Evolutionary conservation across 176 grass and related monocot species (phyloP).

Genomic region (Carex pumila): DNA sequence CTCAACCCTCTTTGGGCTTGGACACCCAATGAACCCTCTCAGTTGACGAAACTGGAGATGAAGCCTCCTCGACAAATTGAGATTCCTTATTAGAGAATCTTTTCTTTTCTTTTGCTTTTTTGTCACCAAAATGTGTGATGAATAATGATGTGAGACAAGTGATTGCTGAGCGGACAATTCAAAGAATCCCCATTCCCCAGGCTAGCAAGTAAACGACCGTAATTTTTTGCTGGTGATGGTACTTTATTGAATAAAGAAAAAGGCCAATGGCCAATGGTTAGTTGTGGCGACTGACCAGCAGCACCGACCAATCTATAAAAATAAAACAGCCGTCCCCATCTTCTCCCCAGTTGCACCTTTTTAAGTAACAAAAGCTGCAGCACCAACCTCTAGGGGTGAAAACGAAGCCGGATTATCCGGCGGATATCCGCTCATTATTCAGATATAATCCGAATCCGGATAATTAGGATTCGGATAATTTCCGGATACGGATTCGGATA

Average conservation of each 20-base stretch:
- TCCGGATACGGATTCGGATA: no score
- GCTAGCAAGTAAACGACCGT: background rate
- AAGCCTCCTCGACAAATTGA: background rate
- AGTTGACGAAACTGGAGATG: background rate
- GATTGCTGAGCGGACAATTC: background rate
- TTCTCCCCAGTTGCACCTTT: constrained; percentile 18
- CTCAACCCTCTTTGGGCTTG: background rate
- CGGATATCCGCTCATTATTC: no score
- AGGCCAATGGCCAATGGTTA: background rate
- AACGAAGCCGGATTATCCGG: no score
- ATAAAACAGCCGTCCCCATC: background rate
- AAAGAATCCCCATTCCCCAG: background rate
- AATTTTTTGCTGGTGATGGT: background rate
- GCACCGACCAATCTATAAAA: constrained; percentile 23
- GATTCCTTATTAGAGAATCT: background rate
- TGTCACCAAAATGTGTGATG: background rate
- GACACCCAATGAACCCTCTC: background rate
- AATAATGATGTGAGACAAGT: background rate
- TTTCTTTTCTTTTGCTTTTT: background rate
- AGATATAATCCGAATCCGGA: no score
- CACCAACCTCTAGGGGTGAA: background rate
- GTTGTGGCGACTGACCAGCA: background rate
- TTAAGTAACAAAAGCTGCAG: constrained; percentile 7
- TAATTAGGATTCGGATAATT: no score
- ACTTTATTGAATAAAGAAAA: constrained; percentile 10